phyloP scores from a whole-genome alignment of 345 rosid genomes.

The Salix brachista region DNA sequence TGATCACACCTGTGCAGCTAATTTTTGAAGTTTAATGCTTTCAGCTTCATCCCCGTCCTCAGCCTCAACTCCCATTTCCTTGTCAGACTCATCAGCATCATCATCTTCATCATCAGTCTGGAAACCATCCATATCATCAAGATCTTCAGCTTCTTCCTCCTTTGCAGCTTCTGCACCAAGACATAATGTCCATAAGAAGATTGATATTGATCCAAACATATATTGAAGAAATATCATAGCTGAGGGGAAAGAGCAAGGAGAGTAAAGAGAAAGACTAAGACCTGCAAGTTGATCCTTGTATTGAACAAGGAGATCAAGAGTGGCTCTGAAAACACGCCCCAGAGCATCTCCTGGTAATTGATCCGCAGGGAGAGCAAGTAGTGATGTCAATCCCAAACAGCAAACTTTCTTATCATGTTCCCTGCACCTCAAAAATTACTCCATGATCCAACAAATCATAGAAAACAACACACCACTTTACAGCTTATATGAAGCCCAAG shows the following conservation, averaged over 20 bases:
- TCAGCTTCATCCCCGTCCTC: slow-evolving; percentile 98
- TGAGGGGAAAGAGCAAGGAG: not conserved
- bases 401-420: slow-evolving; percentile 96
- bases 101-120: slow-evolving; percentile 82
- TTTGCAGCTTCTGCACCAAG: slow-evolving; percentile 69
- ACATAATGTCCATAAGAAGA: not conserved
- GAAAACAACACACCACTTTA: not conserved
- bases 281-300: slow-evolving; percentile 98
- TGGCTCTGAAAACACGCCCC: slow-evolving; percentile 76
- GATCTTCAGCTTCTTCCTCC: slow-evolving; percentile 73
- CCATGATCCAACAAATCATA: not conserved
- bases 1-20: slow-evolving; percentile 85
- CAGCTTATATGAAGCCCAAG: not conserved
- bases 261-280: slow-evolving; percentile 15
- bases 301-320: slow-evolving; percentile 80
- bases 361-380: slow-evolving; percentile 76
- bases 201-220: not conserved
- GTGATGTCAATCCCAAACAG: slow-evolving; percentile 89
- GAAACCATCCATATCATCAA: slow-evolving; percentile 92
- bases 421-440: slow-evolving; percentile 44
- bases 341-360: slow-evolving; percentile 86
- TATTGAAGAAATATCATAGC: slow-evolving; percentile 1
- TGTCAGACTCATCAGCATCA: slow-evolving; percentile 82
- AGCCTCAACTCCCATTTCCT: slow-evolving; percentile 88
- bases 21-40: slow-evolving; percentile 64